Conservation (phyloP, 306 rosid genomes). For the Medicago arabica region DNA sequence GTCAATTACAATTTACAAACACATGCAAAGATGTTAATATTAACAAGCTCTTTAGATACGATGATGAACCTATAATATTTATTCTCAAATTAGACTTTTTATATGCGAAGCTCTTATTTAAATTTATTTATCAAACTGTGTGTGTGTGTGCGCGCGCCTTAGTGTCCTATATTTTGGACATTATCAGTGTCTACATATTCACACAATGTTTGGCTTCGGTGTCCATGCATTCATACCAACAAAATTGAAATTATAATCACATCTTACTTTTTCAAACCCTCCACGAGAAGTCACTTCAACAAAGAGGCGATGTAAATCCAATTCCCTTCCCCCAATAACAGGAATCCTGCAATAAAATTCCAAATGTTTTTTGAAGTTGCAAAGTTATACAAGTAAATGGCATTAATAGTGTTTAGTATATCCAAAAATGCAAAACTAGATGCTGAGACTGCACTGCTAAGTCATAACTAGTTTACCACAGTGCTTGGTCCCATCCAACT, state of each 20-base stretch:
- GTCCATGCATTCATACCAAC: not conserved
- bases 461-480: not conserved
- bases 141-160: not conserved
- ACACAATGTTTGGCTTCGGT: not conserved
- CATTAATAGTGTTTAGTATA: not conserved
- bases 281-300: slow-evolving; percentile 92
- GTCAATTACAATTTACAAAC: too few species aligned
- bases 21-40: not conserved
- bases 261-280: slow-evolving; percentile 76
- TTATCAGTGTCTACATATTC: not conserved
- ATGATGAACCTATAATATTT: not conserved
- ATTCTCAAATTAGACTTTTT: not conserved
- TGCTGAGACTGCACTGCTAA: not conserved
- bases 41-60: not conserved
- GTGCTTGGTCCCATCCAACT: slow-evolving; percentile 62
- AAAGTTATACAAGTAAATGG: not conserved
- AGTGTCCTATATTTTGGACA: not conserved
- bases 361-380: not conserved
- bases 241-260: not conserved
- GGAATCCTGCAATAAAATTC: slow-evolving; percentile 67
- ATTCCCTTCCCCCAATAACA: slow-evolving; percentile 80
- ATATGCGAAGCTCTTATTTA: not conserved
- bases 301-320: slow-evolving; percentile 77
- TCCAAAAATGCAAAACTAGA: slow-evolving; percentile 6
- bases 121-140: not conserved